Conservation (phyloP, 2,329 filamentous ascomycete genomes). For the Elsinoe arachidis region DNA sequence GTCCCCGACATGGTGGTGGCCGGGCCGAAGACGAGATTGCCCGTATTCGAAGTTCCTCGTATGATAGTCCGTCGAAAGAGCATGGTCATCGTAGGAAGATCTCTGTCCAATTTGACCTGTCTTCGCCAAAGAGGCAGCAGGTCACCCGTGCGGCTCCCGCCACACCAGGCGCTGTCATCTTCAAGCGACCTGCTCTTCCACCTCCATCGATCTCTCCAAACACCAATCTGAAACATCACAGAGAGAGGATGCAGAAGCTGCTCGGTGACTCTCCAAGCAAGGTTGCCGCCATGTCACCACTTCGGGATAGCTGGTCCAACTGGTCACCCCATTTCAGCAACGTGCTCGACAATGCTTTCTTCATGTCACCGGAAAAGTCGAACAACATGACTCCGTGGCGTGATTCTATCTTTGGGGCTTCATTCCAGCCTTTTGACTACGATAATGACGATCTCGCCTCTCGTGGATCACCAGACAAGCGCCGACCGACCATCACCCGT, state of each 20-base stretch:
- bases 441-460: constrained; percentile 34
- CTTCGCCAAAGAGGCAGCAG: constrained; percentile 58
- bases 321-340: constrained; percentile 62
- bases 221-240: constrained; percentile 82
- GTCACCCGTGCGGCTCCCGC: constrained; percentile 60
- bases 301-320: constrained; percentile 44
- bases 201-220: constrained; percentile 82
- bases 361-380: constrained; percentile 25
- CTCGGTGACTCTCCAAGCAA: constrained; percentile 65
- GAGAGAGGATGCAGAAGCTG: constrained; percentile 71
- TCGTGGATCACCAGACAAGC: constrained; percentile 60
- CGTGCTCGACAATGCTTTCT: constrained; percentile 17
- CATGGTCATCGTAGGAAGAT: constrained; percentile 22
- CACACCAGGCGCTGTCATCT: constrained; percentile 68
- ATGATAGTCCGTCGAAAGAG: constrained; percentile 75
- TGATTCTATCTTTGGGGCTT: constrained; percentile 33
- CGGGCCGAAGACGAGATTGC: constrained; percentile 94
- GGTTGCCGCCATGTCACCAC: constrained; percentile 35
- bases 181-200: constrained; percentile 57
- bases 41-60: constrained; percentile 82
- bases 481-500: constrained; percentile 54
- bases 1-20: constrained; percentile 70
- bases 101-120: constrained; percentile 39
- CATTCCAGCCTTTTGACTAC: constrained; percentile 55
- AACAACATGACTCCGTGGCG: constrained; percentile 27